Percentiles rank a stretch among this genome's conserved stretches.
phyloP scores from a whole-genome alignment of 768 basidiomycete genomes.

The Astraeus odoratus region DNA sequence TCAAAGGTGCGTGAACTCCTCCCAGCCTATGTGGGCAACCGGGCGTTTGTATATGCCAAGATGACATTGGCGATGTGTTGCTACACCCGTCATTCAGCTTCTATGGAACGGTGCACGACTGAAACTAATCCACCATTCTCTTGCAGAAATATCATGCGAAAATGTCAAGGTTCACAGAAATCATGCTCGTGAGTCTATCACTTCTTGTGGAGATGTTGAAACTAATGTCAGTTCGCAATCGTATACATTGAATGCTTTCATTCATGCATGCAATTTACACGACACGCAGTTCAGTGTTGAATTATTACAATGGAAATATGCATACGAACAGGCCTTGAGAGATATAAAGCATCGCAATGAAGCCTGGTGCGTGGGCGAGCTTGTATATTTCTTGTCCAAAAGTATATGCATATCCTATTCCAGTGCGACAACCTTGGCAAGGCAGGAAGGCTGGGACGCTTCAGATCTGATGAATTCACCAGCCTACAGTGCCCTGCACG shows the following conservation, averaged over 20 bases:
- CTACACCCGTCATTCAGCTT: too few relatives aligned
- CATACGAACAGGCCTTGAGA: constrained; percentile 7
- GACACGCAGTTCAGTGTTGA: constrained; percentile 15
- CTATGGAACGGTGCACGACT: neutral
- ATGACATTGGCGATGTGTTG: too few relatives aligned
- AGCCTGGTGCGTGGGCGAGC: constrained; percentile 12
- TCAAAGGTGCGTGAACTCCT: too few relatives aligned
- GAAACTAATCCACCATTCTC: neutral
- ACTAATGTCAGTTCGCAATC: too few relatives aligned
- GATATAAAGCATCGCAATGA: constrained; percentile 6
- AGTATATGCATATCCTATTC: constrained; percentile 11
- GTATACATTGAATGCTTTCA: too few relatives aligned
- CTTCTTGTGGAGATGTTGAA: neutral
- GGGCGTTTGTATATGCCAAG: too few relatives aligned
- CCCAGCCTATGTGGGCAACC: too few relatives aligned
- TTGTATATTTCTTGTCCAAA: constrained; percentile 4
- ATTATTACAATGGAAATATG: constrained; percentile 23
- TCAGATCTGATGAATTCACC: constrained; percentile 35
- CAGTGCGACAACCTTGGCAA: constrained; percentile 33
- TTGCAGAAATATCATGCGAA: constrained; percentile 3
- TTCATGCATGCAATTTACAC: too few relatives aligned
- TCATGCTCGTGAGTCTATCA: constrained; percentile 7
- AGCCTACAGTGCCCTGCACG: constrained; percentile 33
- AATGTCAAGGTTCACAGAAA: constrained; percentile 4
- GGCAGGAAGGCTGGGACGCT: constrained; percentile 35